Conservation (phyloP, 345 rosid species). For the Erucastrum elatum region DNA sequence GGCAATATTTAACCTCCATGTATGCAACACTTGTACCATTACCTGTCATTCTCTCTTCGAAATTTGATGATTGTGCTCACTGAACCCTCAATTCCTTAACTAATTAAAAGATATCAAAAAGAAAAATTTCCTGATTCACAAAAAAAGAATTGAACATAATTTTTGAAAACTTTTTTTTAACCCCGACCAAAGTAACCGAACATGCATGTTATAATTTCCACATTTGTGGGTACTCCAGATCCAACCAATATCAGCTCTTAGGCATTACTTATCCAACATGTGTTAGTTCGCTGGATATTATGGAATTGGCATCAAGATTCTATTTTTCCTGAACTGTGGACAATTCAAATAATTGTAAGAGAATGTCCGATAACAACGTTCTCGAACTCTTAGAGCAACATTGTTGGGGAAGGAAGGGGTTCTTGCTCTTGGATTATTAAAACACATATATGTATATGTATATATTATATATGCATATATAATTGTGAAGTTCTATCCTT, state of each 20-base stretch:
- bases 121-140: background rate
- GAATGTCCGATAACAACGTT: background rate
- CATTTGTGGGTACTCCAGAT: background rate
- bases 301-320: background rate
- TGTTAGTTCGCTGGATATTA: background rate
- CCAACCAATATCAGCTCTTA: background rate
- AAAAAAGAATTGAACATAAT: too few relatives aligned
- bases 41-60: background rate
- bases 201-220: background rate
- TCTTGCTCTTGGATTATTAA: too few relatives aligned
- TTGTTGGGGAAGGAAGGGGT: too few relatives aligned
- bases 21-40: background rate
- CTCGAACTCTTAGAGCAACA: too few relatives aligned
- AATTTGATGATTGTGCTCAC: background rate
- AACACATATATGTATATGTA: too few relatives aligned
- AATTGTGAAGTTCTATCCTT: too few relatives aligned
- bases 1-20: background rate
- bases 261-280: background rate
- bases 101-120: background rate
- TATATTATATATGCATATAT: too few relatives aligned
- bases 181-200: background rate
- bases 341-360: background rate
- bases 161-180: too few relatives aligned
- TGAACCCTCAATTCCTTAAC: background rate
- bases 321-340: background rate